Percentiles rank a stretch among this genome's conserved stretches.
Evolutionary conservation across 495 filamentous ascomycete genomes (phyloP).

Genomic region (Viridothelium virens): DNA sequence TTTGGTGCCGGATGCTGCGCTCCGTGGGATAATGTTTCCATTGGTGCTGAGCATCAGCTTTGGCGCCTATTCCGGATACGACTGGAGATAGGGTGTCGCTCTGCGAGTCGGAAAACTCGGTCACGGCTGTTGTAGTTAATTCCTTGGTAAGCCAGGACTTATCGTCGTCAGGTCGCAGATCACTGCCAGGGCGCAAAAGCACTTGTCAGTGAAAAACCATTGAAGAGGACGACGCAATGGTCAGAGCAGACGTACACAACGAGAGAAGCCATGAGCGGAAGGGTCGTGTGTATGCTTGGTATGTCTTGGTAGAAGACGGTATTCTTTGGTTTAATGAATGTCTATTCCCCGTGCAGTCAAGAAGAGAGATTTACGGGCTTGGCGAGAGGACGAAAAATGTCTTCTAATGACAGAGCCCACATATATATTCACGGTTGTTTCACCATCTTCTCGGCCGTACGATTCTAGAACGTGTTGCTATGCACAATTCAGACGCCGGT

Average conservation of each 20-base stretch:
- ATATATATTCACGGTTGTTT: neutral
- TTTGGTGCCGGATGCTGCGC: neutral
- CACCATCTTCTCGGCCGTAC: neutral
- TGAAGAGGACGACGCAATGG: neutral
- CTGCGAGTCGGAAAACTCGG: neutral
- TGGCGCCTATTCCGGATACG: neutral
- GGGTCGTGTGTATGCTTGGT: neutral
- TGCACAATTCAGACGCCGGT: neutral
- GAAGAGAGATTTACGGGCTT: neutral
- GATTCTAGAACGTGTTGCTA: neutral
- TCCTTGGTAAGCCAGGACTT: conserved; percentile 1
- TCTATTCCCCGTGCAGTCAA: neutral
- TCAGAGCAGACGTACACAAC: conserved; percentile 8
- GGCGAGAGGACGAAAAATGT: neutral
- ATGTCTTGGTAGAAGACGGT: neutral
- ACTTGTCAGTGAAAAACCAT: neutral
- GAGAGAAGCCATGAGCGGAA: neutral
- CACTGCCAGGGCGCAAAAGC: neutral
- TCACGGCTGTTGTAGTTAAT: neutral
- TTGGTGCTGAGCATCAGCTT: neutral
- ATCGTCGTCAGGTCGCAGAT: neutral
- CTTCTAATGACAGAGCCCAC: neutral
- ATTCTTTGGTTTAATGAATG: neutral
- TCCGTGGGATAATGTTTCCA: neutral
- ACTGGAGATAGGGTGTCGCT: neutral